phyloP scores from a whole-genome alignment of 345 rosid species.

The Euclidium syriacum region DNA sequence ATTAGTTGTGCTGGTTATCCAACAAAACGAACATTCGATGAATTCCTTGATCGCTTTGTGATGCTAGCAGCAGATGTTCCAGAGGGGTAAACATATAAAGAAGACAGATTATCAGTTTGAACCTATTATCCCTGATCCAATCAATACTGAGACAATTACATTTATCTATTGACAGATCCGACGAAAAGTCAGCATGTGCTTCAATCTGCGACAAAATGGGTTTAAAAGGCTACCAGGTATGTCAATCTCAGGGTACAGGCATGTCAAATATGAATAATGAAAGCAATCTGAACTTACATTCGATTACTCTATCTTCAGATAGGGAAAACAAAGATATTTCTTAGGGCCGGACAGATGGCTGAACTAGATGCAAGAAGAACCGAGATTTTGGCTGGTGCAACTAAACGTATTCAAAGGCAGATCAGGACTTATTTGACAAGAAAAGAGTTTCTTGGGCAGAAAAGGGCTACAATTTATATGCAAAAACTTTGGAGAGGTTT shows the following conservation, averaged over 20 bases:
- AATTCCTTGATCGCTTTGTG: conserved; percentile 76
- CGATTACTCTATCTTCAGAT: conserved; percentile 37
- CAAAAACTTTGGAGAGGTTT: conserved; percentile 57
- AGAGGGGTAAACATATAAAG: conserved; percentile 53
- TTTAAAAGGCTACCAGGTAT: conserved; percentile 63
- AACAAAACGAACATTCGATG: conserved; percentile 69
- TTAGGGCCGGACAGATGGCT: conserved; percentile 76
- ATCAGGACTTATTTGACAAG: conserved; percentile 46
- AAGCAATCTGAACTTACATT: conserved; percentile 11
- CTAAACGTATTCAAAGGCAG: conserved; percentile 49
- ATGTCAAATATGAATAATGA: not conserved
- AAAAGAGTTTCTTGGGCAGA: conserved; percentile 42
- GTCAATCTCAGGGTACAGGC: conserved; percentile 5
- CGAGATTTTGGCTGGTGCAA: conserved; percentile 53
- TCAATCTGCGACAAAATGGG: conserved; percentile 54
- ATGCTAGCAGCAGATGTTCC: conserved; percentile 59
- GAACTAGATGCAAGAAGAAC: conserved; percentile 62
- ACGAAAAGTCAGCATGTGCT: conserved; percentile 51
- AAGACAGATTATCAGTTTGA: not conserved
- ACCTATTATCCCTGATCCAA: not conserved
- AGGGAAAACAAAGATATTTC: conserved; percentile 62
- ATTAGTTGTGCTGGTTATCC: conserved; percentile 89
- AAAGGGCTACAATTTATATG: conserved; percentile 37
- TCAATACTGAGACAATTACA: conserved; percentile 7
- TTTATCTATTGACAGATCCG: conserved; percentile 36